Base-by-base conservation (phyloP, 2,329 filamentous ascomycete genomes). In the Blumeria hordei region DNA sequence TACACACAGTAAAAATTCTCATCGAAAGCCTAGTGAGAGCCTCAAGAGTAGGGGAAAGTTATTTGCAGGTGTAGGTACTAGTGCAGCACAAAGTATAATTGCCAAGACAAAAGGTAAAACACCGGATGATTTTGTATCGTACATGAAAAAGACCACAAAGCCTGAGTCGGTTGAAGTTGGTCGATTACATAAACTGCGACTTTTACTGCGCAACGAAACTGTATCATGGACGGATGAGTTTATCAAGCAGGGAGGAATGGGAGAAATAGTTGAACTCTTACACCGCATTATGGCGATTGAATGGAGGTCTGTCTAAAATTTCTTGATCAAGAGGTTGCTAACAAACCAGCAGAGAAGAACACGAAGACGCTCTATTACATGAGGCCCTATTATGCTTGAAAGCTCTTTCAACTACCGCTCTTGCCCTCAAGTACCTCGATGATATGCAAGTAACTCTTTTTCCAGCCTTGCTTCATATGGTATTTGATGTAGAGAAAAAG, bases 151-250 rank as follows among this genome's bases (percentile, higher is more conserved):
- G 67, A 81, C 85, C 1, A 82, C 81, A 60, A 83, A 86, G 68
- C 88, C 88, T 0, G 78, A 92, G 62, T 72, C 80, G 41, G 82
- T 95, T 9, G 90, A 96, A 66, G 85, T 96, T n/a, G 88, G 88
- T 47, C 90, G 92, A 66, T 70, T 98, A 37, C 92, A 96, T 70
- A 96, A 96, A 69, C 74, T 98, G 49, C 80, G 90, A 12, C 74
- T 95, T 18, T 70, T 96, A 54, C 74, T 98, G 54, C 80, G 92
- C 16, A 96, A 96, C 64, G 92, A 98, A 70, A 94, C 90, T 0
- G 87, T 98, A 6, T 78, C 83, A 11, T 98, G 92, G 92, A 93
- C 93, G 3, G 87, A 96, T 65, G 77, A 81, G 11, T 98, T 96
- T 66, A 86, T 96, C 61, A 75, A 80, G 43, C 81, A 88, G 59